phyloP scores from a whole-genome alignment of 1,284 basidiomycete genomes.

The Earliella scabrosa region DNA sequence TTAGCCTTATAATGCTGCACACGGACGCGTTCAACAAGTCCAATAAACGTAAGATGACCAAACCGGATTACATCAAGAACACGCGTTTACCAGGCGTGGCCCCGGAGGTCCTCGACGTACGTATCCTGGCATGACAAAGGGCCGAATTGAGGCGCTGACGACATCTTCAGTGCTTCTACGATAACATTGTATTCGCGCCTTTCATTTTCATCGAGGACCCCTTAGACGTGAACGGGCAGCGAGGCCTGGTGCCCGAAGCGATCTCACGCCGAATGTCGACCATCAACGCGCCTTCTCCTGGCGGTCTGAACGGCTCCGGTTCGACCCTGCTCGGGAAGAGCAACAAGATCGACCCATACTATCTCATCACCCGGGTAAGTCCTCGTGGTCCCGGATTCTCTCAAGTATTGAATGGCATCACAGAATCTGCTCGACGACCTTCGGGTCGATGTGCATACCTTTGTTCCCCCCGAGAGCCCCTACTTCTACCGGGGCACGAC shows the following conservation, averaged over 20 bases:
- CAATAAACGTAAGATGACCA: constrained; percentile 98
- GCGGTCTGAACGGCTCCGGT: constrained; percentile 36
- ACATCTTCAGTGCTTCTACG: constrained; percentile 81
- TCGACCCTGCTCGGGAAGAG: constrained; percentile 54
- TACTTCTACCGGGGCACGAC: constrained; percentile 79
- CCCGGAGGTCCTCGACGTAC: constrained; percentile 85
- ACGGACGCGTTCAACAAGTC: constrained; percentile 98
- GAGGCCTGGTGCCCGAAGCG: constrained; percentile 51
- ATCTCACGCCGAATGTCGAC: constrained; percentile 47
- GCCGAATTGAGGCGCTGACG: background rate
- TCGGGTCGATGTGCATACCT: constrained; percentile 71
- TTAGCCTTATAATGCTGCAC: constrained; percentile 98
- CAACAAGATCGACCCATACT: constrained; percentile 89
- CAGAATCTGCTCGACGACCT: constrained; percentile 77
- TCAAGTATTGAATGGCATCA: constrained; percentile 6
- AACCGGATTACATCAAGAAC: constrained; percentile 91
- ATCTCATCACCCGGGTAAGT: constrained; percentile 80
- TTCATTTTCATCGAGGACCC: constrained; percentile 97
- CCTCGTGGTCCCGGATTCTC: background rate
- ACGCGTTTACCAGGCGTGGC: constrained; percentile 87
- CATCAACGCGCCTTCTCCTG: constrained; percentile 40
- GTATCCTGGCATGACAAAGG: background rate
- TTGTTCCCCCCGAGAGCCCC: constrained; percentile 72
- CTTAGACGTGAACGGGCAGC: constrained; percentile 65
- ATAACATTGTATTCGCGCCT: constrained; percentile 94